A percentile compares a stretch with the other conserved stretches of the same genome.
phyloP scores from a whole-genome alignment of 805 yeast species.

The Cyberlindnera bimundalis region DNA sequence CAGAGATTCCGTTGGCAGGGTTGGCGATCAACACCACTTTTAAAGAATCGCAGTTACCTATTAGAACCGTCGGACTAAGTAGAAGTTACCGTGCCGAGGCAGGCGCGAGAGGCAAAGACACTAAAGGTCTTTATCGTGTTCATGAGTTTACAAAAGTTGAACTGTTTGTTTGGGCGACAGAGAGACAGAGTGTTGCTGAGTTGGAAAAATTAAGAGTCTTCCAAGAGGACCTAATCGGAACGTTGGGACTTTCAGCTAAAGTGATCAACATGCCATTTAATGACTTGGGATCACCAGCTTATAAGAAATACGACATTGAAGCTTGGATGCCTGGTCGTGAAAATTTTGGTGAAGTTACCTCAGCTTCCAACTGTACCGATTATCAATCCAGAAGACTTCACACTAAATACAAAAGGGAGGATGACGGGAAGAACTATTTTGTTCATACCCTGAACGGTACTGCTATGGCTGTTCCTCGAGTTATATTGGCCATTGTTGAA shows the following conservation, averaged over 20 bases:
- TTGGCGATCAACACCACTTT: conserved; percentile 53
- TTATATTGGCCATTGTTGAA: conserved; percentile 86
- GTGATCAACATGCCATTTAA: conserved; percentile 85
- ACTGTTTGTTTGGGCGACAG: conserved; percentile 68
- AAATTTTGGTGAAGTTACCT: conserved; percentile 87
- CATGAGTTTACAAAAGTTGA: conserved; percentile 97
- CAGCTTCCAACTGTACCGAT: conserved; percentile 89
- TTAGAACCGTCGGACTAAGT: conserved; percentile 72
- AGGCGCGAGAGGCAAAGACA: conserved; percentile 91
- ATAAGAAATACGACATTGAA: conserved; percentile 87
- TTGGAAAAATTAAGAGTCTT: conserved; percentile 58
- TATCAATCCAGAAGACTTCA: conserved; percentile 84
- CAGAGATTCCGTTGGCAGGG: conserved; percentile 93
- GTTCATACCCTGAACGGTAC: conserved; percentile 93
- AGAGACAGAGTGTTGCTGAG: conserved; percentile 43
- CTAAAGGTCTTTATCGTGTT: conserved; percentile 88
- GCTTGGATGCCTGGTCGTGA: conserved; percentile 99
- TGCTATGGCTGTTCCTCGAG: conserved; percentile 91
- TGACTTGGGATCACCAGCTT: conserved; percentile 93
- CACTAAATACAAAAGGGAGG: conserved; percentile 47
- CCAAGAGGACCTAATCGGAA: conserved; percentile 60
- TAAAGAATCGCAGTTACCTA: conserved; percentile 43
- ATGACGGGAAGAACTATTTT: conserved; percentile 37
- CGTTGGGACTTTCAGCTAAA: conserved; percentile 75
- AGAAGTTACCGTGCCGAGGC: conserved; percentile 95